Conservation (phyloP, 805 yeast genomes). For the Sungouiozyma intestinalis region DNA sequence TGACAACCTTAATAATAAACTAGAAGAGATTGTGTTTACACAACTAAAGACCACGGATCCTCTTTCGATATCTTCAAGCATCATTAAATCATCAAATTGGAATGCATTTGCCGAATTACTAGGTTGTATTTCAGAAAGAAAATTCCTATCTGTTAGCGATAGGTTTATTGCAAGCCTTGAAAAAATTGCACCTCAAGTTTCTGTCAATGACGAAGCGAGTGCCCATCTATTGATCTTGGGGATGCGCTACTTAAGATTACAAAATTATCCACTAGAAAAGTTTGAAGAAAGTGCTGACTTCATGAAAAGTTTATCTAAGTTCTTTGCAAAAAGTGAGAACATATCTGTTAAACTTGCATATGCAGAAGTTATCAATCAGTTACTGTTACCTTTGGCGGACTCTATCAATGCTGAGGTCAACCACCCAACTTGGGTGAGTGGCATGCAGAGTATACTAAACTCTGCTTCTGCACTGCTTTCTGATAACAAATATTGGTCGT, state of each 20-base stretch:
- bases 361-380: slow-evolving; percentile 68
- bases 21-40: slow-evolving; percentile 88
- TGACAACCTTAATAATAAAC: slow-evolving; percentile 66
- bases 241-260: slow-evolving; percentile 73
- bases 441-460: slow-evolving; percentile 52
- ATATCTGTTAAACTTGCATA: slow-evolving; percentile 64
- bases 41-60: slow-evolving; percentile 88
- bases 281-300: slow-evolving; percentile 94
- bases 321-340: slow-evolving; percentile 57
- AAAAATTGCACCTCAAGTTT: slow-evolving; percentile 49
- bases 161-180: slow-evolving; percentile 89
- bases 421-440: slow-evolving; percentile 90
- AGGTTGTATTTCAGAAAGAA: slow-evolving; percentile 80
- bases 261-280: slow-evolving; percentile 76
- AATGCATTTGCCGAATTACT: slow-evolving; percentile 76
- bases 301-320: slow-evolving; percentile 73
- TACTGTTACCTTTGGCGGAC: slow-evolving; percentile 75
- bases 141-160: slow-evolving; percentile 84
- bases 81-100: slow-evolving; percentile 89
- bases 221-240: slow-evolving; percentile 76
- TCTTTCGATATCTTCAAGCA: slow-evolving; percentile 46
- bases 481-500: slow-evolving; percentile 50
- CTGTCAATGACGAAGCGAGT: slow-evolving; percentile 46
- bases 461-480: slow-evolving; percentile 37
- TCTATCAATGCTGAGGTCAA: slow-evolving; percentile 87